Percentiles rank a stretch among this genome's conserved stretches.
Conservation (phyloP, 352 stramenopile genomes). For the Pythium sp. region DNA sequence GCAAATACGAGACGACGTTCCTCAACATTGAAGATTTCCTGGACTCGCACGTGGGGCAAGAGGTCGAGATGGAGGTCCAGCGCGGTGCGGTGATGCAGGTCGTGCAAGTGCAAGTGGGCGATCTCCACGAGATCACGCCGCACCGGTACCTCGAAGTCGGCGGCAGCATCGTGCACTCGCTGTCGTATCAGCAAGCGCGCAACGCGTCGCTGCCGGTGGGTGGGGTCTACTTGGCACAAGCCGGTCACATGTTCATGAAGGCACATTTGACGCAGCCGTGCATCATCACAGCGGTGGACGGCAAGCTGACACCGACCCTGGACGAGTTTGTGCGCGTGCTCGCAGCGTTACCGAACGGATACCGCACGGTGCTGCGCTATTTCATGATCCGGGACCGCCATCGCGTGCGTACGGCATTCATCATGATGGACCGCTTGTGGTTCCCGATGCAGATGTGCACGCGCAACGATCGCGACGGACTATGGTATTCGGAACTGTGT, state of each 20-base stretch:
- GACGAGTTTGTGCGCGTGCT: slow-evolving; percentile 82
- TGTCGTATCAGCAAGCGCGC: slow-evolving; percentile 87
- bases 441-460: slow-evolving; percentile 84
- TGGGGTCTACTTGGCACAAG: slow-evolving; percentile 81
- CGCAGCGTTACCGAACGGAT: slow-evolving; percentile 67
- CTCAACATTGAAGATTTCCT: slow-evolving; percentile 76
- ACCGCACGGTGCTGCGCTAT: slow-evolving; percentile 81
- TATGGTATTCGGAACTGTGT: slow-evolving; percentile 59
- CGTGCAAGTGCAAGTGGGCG: slow-evolving; percentile 47
- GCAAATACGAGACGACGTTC: slow-evolving; percentile 78
- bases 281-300: slow-evolving; percentile 86
- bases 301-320: slow-evolving; percentile 74
- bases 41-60: slow-evolving; percentile 66
- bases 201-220: slow-evolving; percentile 78
- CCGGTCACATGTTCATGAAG: slow-evolving; percentile 91
- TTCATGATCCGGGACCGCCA: slow-evolving; percentile 87
- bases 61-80: slow-evolving; percentile 70
- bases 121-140: slow-evolving; percentile 85
- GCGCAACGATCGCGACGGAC: slow-evolving; percentile 65
- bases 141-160: slow-evolving; percentile 83
- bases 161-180: slow-evolving; percentile 82
- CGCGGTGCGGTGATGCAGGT: slow-evolving; percentile 58
- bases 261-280: slow-evolving; percentile 79
- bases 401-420: slow-evolving; percentile 80
- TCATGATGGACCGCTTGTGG: slow-evolving; percentile 89